These are phyloP conservation scores for Hypomontagnella monticulosa DNA, from an alignment of 495 filamentous ascomycete genomes.

Conservation along the genomic window DNA sequence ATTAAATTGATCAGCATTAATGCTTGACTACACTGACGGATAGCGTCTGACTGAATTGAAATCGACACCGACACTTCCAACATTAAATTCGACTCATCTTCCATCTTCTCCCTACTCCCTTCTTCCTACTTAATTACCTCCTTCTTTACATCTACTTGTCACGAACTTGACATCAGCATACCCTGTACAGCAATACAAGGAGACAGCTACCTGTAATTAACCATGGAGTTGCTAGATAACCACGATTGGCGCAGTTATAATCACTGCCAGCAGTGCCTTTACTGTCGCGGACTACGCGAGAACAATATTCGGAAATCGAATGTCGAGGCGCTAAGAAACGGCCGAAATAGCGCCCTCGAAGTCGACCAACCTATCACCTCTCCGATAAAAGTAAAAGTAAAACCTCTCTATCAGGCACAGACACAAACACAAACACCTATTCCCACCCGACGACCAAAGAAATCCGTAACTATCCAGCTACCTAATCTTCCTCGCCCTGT, in stretches of 20 bases:
- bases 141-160: background rate
- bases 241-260: slow-evolving; percentile 21
- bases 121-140: too few relatives aligned
- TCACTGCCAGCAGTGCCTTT: slow-evolving; percentile 25
- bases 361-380: background rate
- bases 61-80: too few relatives aligned
- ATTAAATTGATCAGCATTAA: too few relatives aligned
- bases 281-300: slow-evolving; percentile 12
- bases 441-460: slow-evolving; percentile 5
- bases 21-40: too few relatives aligned
- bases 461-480: slow-evolving; percentile 29
- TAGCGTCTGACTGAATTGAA: too few relatives aligned
- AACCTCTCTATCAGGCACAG: slow-evolving; percentile 3
- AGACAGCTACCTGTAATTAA: slow-evolving; percentile 15
- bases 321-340: background rate
- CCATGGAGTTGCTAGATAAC: slow-evolving; percentile 7
- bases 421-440: background rate
- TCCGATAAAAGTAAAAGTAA: background rate
- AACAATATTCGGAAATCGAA: background rate
- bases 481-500: slow-evolving; percentile 5
- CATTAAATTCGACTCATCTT: too few relatives aligned
- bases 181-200: too few relatives aligned
- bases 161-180: too few relatives aligned
- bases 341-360: background rate
- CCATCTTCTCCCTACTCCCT: background rate